These are phyloP conservation scores for Phlegmacium glaucopus DNA, from an alignment of 768 basidiomycete species.

Conservation along the genomic window DNA sequence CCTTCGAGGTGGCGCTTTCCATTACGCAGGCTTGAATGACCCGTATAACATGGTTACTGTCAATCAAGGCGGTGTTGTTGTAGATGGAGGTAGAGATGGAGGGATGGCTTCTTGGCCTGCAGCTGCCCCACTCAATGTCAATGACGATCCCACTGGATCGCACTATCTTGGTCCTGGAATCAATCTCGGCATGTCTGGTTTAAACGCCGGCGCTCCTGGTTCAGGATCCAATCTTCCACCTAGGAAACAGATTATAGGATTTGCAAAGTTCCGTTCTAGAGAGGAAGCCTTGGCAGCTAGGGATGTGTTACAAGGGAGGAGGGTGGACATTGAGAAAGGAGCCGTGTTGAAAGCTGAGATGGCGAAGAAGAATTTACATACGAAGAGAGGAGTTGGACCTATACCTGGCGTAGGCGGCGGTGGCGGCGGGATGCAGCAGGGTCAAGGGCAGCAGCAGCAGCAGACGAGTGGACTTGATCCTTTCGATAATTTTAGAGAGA, in stretches of 20 bases:
- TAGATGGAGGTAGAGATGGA: constrained; percentile 74
- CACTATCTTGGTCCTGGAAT: constrained; percentile 25
- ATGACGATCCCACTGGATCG: constrained; percentile 26
- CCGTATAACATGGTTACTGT: constrained; percentile 83
- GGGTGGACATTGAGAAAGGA: constrained; percentile 92
- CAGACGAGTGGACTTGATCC: constrained; percentile 12
- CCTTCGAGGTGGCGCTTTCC: constrained; percentile 20
- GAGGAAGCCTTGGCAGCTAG: constrained; percentile 85
- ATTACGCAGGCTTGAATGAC: constrained; percentile 59
- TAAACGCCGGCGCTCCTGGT: constrained; percentile 17
- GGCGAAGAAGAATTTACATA: constrained; percentile 99
- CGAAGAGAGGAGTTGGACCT: constrained; percentile 85
- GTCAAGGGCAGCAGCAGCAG: constrained; percentile 7
- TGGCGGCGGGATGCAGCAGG: constrained; percentile 4
- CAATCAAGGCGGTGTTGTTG: constrained; percentile 80
- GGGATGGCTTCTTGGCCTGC: constrained; percentile 68
- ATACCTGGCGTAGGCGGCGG: constrained; percentile 37
- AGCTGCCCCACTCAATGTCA: constrained; percentile 26
- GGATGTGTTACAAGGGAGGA: constrained; percentile 83
- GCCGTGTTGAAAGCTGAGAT: constrained; percentile 96
- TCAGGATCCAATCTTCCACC: constrained; percentile 45
- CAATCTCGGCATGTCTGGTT: constrained; percentile 9
- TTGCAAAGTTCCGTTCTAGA: constrained; percentile 90
- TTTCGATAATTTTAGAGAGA: constrained; percentile 12
- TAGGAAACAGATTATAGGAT: constrained; percentile 96